phyloP scores from a whole-genome alignment of 352 stramenopile genomes.

The Aphanomyces invadans region DNA sequence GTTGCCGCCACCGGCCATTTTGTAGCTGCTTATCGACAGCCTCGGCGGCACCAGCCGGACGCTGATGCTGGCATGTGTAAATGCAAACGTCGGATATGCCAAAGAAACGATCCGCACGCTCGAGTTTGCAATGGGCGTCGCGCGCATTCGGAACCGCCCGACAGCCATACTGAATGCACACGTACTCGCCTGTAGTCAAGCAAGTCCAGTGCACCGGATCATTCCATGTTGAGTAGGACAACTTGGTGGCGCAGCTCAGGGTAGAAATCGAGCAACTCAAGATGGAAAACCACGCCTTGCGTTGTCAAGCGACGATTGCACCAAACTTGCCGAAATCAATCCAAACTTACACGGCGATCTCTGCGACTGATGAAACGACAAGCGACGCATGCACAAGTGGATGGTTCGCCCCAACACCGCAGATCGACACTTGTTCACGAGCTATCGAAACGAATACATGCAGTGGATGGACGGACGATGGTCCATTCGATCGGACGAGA shows the following conservation, averaged over 20 bases:
- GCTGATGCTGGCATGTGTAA: conserved; percentile 73
- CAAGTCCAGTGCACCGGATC: not conserved
- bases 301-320: too few species aligned
- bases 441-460: too few species aligned
- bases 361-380: too few species aligned
- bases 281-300: conserved; percentile 62
- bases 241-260: conserved; percentile 57
- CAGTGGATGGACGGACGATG: too few species aligned
- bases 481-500: too few species aligned
- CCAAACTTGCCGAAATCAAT: too few species aligned
- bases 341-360: too few species aligned
- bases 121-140: conserved; percentile 72
- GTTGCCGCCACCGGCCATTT: not conserved
- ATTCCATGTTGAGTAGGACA: conserved; percentile 35
- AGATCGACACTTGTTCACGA: too few species aligned
- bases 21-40: conserved; percentile 57
- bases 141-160: conserved; percentile 67
- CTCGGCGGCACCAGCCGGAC: conserved; percentile 67
- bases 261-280: conserved; percentile 60
- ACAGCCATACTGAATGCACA: conserved; percentile 58
- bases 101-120: conserved; percentile 58
- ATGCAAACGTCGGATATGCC: conserved; percentile 43
- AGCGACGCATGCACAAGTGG: too few species aligned
- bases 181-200: conserved; percentile 28
- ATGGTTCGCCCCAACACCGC: too few species aligned